phyloP scores from a whole-genome alignment of 257 asterid genomes.

The Penstemon barbatus region DNA sequence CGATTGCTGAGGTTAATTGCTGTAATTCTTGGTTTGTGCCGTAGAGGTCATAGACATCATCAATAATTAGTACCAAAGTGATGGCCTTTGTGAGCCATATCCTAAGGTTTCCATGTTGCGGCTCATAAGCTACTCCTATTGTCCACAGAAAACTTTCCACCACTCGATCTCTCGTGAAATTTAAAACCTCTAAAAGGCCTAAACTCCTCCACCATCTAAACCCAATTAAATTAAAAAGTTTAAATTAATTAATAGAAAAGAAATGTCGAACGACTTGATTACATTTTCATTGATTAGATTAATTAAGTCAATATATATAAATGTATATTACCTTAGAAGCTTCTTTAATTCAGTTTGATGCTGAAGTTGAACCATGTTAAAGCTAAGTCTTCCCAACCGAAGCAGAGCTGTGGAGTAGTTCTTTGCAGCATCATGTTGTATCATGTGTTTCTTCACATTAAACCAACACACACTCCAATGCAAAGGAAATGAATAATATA shows the following conservation, averaged over 20 bases:
- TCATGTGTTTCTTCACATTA: constrained; percentile 39
- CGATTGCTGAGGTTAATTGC: constrained; percentile 48
- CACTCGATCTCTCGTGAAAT: constrained; percentile 52
- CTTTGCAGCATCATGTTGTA: not conserved
- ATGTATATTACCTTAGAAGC: constrained; percentile 37
- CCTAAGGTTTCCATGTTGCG: constrained; percentile 44
- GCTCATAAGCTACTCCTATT: constrained; percentile 51
- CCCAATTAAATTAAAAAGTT: not conserved
- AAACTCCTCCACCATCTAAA: constrained; percentile 61
- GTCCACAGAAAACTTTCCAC: constrained; percentile 60
- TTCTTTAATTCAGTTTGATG: constrained; percentile 60
- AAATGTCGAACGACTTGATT: no score
- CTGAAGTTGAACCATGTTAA: constrained; percentile 50
- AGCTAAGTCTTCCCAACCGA: constrained; percentile 53
- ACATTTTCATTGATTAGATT: no score
- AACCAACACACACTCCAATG: constrained; percentile 58
- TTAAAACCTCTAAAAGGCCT: constrained; percentile 33
- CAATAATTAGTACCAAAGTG: constrained; percentile 41
- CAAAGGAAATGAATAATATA: constrained; percentile 27
- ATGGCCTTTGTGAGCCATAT: constrained; percentile 58
- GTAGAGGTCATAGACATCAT: constrained; percentile 65
- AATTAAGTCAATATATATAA: no score
- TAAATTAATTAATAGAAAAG: no score
- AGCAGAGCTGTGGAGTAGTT: constrained; percentile 16
- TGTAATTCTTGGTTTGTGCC: constrained; percentile 47